phyloP scores from a whole-genome alignment of 495 filamentous ascomycete species.

The Astrothelium subdiscretum region DNA sequence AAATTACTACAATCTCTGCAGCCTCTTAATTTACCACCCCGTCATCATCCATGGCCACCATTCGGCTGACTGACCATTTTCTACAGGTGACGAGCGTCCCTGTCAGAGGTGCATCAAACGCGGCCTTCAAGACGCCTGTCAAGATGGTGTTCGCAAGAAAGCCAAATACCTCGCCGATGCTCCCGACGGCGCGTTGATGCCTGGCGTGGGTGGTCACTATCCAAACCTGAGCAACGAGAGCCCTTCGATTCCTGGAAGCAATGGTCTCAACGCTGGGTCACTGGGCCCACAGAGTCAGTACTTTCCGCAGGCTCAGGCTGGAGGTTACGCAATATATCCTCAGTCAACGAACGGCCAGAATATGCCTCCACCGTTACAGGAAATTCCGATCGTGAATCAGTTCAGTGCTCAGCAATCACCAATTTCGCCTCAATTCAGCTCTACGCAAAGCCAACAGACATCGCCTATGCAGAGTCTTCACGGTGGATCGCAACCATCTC shows the following conservation, averaged over 20 bases:
- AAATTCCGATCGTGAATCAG: slow-evolving; percentile 12
- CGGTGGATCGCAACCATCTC: slow-evolving; percentile 25
- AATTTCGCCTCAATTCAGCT: slow-evolving; percentile 22
- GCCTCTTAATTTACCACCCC: neutral
- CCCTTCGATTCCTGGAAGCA: slow-evolving; percentile 1
- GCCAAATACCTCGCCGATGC: slow-evolving; percentile 98
- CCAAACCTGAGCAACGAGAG: slow-evolving; percentile 13
- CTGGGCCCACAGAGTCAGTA: slow-evolving; percentile 3
- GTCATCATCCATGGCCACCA: neutral
- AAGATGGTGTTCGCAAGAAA: slow-evolving; percentile 95
- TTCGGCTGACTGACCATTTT: neutral
- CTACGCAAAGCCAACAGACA: slow-evolving; percentile 18
- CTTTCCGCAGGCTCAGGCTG: neutral
- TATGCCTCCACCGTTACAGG: slow-evolving; percentile 7
- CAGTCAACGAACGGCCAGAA: slow-evolving; percentile 6
- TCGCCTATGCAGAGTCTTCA: slow-evolving; percentile 29
- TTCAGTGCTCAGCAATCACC: slow-evolving; percentile 20
- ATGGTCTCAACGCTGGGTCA: neutral
- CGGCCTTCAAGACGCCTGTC: slow-evolving; percentile 76
- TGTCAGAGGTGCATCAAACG: slow-evolving; percentile 92
- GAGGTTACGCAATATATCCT: slow-evolving; percentile 13
- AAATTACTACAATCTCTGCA: neutral
- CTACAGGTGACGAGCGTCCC: slow-evolving; percentile 69
- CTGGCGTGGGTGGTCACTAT: slow-evolving; percentile 41
- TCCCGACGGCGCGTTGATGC: slow-evolving; percentile 62